Evolutionary conservation across 78 protist genomes (phyloP).

Genomic region (Dictyostelium citrinum): DNA sequence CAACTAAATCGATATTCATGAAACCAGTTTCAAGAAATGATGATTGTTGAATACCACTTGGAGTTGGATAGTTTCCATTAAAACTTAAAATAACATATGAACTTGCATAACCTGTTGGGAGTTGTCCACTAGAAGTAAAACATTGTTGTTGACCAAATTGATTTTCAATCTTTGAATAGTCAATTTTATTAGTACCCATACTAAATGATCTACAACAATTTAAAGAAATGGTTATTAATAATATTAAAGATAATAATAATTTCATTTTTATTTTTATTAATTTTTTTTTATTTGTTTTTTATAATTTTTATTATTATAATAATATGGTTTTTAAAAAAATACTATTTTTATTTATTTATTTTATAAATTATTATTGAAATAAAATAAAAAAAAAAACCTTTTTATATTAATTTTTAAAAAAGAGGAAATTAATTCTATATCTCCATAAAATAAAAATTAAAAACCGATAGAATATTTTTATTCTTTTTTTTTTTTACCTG

Average conservation of each 20-base stretch:
- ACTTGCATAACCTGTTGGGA: background rate
- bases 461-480: no score
- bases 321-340: no score
- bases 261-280: background rate
- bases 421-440: no score
- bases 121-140: background rate
- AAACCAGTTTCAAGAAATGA: background rate
- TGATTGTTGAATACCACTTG: background rate
- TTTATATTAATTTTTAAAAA: no score
- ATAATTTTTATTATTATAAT: no score
- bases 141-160: background rate
- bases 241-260: background rate
- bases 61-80: background rate
- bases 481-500: no score
- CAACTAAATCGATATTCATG: background rate
- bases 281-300: background rate
- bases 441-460: no score
- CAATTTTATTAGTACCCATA: background rate
- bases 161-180: background rate
- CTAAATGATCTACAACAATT: background rate
- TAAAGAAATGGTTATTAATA: background rate
- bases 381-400: no score
- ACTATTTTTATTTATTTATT: no score
- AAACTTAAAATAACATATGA: background rate
- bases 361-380: no score